Evolutionary conservation across 2,329 filamentous ascomycete species (phyloP), one percentile per base, ranked within the genome.

Genomic region (Phoma herbarum): DNA sequence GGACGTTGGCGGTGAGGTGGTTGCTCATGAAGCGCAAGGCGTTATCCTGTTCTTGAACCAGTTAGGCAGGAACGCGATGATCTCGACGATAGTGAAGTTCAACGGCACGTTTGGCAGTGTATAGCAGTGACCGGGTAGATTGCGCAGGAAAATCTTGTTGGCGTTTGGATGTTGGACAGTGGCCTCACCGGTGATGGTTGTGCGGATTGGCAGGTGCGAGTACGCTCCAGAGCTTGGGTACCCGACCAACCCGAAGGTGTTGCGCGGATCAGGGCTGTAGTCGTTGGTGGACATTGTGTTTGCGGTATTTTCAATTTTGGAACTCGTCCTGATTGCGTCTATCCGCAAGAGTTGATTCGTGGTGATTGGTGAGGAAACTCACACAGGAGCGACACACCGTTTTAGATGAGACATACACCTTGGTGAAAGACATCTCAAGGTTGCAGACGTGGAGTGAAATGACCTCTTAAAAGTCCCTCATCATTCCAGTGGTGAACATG

Each of bases 21-120:
- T 70, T 69, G 41, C 59, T 64, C 25, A 66, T 14, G 12, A 70
- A 62, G 2, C 66, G 67, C 0, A 3, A 10, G 23, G 52, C 50
- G 5, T 66, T 39, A 3, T 41, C 20, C 11, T 46, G 23, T 65
- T 61, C 23, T 61, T 62, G 37, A 66, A 67, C 63, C 63, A 65
- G 16, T 66, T 63, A 0, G 63, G 64, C 2, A 68, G 26, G 10
- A 70, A 25, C 4, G 51, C 57, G 16, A 70, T 51, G 31, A 67
- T 60, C 16, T 70, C 67, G 1, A 54, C 59, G 14, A 67, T 26
- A 7, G 67, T 68, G 18, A 64, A 65, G 29, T 66, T 67, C 28
- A 69, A 54, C 14, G 3, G 20, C 18, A 29, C 52, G 29, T 5
- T 12, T 1, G 54, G 62, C 1, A 68, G 29, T 5, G 22, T 14